These are phyloP conservation scores for Jacaranda copaia DNA, from an alignment of 257 asterid genomes.

Conservation along the genomic window DNA sequence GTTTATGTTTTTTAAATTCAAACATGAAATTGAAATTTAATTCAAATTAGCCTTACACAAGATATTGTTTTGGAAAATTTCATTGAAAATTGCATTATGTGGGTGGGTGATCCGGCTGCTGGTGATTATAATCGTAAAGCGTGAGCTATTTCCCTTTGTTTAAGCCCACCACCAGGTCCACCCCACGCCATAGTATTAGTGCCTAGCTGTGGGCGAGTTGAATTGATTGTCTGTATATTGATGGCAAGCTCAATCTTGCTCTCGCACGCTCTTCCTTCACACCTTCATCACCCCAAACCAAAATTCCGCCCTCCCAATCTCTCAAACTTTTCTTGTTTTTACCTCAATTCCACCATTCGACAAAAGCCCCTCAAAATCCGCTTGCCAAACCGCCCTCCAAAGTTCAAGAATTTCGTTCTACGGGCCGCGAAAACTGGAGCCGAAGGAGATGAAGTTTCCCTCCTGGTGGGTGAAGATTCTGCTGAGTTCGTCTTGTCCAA, in stretches of 20 bases:
- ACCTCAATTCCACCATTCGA: slow-evolving; percentile 19
- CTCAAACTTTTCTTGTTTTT: slow-evolving; percentile 21
- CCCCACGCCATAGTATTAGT: too few species aligned
- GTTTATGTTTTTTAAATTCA: too few species aligned
- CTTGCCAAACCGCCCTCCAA: slow-evolving; percentile 12
- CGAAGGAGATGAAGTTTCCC: slow-evolving; percentile 44
- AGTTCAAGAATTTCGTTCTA: slow-evolving; percentile 32
- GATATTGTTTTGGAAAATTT: too few species aligned
- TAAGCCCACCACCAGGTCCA: too few species aligned
- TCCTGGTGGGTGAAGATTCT: slow-evolving; percentile 81
- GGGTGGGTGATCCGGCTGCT: too few species aligned
- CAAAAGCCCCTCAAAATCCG: slow-evolving; percentile 24
- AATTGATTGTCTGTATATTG: neutral
- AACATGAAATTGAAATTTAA: too few species aligned
- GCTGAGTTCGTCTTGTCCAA: slow-evolving; percentile 73
- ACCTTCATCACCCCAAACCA: slow-evolving; percentile 45
- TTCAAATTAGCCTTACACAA: too few species aligned
- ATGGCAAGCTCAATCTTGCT: slow-evolving; percentile 54
- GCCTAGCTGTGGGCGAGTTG: neutral
- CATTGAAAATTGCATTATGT: too few species aligned
- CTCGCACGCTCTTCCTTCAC: slow-evolving; percentile 44
- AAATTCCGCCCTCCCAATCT: slow-evolving; percentile 17
- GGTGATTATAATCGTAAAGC: too few species aligned
- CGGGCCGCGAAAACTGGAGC: slow-evolving; percentile 53
- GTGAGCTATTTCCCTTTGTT: too few species aligned